Evolutionary conservation across 2,329 filamentous ascomycete species (phyloP).

Genomic region (Claviceps sp.): DNA sequence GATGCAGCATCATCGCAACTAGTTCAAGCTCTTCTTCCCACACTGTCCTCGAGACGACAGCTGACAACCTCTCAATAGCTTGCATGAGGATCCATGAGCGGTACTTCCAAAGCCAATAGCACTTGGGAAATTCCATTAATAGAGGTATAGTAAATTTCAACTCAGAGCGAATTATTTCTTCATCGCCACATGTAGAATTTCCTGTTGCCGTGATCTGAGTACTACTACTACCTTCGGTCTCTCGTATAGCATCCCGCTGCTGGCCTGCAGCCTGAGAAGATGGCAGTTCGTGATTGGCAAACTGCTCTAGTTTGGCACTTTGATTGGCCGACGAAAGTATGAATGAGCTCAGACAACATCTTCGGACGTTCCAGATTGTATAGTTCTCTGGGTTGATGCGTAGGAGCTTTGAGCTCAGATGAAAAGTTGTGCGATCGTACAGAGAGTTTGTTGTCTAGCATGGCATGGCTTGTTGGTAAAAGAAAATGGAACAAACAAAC

Average conservation of each 20-base stretch:
- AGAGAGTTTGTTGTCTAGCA: neutral
- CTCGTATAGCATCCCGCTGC: neutral
- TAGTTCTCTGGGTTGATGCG: constrained; percentile 78
- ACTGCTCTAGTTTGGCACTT: neutral
- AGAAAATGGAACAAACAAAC: neutral
- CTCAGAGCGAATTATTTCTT: constrained; percentile 50
- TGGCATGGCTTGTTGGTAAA: neutral
- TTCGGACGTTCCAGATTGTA: constrained; percentile 81
- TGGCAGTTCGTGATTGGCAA: neutral
- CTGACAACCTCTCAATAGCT: constrained; percentile 50
- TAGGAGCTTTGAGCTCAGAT: constrained; percentile 47
- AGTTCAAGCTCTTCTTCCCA: constrained; percentile 79
- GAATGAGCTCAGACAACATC: constrained; percentile 48
- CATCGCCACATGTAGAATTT: neutral
- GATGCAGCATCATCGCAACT: constrained; percentile 74
- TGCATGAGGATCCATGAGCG: constrained; percentile 72
- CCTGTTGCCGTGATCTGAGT: no score
- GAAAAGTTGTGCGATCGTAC: constrained; percentile 4
- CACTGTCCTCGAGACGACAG: constrained; percentile 42
- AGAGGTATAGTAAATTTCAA: constrained; percentile 73
- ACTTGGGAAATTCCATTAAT: constrained; percentile 79
- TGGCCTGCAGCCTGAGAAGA: neutral
- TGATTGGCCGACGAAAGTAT: neutral
- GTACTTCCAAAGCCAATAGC: constrained; percentile 99
- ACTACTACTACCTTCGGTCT: neutral